Percentiles rank a stretch among this genome's conserved stretches.
These are phyloP conservation scores for Pseudoneurospora amorphoporcata DNA, from an alignment of 495 filamentous ascomycete species.

Conservation along the genomic window DNA sequence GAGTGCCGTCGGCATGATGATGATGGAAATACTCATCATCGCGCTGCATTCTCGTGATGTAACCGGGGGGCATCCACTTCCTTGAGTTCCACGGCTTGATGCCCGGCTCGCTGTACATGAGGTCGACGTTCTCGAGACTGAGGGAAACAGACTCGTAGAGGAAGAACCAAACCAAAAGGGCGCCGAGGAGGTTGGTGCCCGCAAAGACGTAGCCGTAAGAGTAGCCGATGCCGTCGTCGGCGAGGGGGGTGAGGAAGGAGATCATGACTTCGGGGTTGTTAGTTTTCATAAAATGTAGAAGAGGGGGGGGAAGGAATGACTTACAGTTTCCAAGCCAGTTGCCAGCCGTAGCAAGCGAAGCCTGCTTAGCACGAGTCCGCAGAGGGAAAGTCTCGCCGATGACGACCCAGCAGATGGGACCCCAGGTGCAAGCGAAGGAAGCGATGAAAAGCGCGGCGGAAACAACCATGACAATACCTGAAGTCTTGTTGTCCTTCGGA, in stretches of 20 bases:
- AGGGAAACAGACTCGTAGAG: conserved; percentile 60
- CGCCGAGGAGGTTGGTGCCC: conserved; percentile 52
- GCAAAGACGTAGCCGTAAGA: conserved; percentile 75
- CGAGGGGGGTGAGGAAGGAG: conserved; percentile 75
- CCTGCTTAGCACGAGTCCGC: conserved; percentile 59
- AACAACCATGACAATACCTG: conserved; percentile 62
- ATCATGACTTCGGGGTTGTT: conserved; percentile 45
- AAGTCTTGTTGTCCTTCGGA: conserved; percentile 33
- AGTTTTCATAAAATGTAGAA: background rate
- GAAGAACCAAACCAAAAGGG: conserved; percentile 67
- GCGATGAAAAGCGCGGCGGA: conserved; percentile 63
- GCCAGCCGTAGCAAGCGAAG: conserved; percentile 59
- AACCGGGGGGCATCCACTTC: conserved; percentile 47
- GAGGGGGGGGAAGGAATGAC: background rate
- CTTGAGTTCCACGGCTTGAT: conserved; percentile 57
- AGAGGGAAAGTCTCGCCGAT: conserved; percentile 67
- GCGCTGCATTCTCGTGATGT: conserved; percentile 18
- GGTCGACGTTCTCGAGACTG: conserved; percentile 63
- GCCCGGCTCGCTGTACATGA: conserved; percentile 55
- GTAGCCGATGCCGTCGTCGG: conserved; percentile 57
- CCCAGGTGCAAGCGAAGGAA: conserved; percentile 60
- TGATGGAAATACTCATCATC: conserved; percentile 12
- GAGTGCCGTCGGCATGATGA: background rate
- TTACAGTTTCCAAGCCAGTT: conserved; percentile 74
- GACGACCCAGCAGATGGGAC: conserved; percentile 68